Evolutionary conservation across 257 asterid genomes (phyloP).

Genomic region (Phtheirospermum japonicum): DNA sequence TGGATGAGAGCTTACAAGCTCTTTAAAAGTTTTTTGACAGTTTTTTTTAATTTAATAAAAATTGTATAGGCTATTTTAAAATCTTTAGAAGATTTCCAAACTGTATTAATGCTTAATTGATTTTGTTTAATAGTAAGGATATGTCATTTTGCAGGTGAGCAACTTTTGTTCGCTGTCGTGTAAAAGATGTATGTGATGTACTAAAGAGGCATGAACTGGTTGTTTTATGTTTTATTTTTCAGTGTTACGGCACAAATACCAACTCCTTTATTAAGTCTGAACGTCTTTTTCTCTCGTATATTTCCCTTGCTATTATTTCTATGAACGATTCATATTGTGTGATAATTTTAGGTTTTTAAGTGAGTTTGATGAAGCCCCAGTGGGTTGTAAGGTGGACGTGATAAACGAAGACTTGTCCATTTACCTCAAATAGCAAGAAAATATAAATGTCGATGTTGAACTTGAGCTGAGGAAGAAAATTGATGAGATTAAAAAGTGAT

Average conservation of each 20-base stretch:
- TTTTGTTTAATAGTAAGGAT: neutral
- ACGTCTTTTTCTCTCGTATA: neutral
- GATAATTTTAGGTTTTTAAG: conserved; percentile 48
- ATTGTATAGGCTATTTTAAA: neutral
- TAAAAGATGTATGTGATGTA: conserved; percentile 39
- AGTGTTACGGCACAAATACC: no score
- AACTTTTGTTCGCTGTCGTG: conserved; percentile 73
- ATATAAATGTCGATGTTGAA: conserved; percentile 60
- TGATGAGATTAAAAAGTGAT: conserved; percentile 77
- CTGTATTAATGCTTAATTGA: neutral
- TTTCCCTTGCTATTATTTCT: neutral
- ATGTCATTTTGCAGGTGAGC: conserved; percentile 47
- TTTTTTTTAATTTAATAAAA: no score
- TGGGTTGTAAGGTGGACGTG: conserved; percentile 62
- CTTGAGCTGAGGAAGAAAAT: conserved; percentile 70
- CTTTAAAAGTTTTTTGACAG: neutral
- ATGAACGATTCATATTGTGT: neutral
- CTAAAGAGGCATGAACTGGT: conserved; percentile 54
- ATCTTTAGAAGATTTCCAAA: neutral
- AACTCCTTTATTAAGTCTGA: neutral
- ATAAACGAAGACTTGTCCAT: conserved; percentile 67
- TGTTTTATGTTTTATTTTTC: neutral
- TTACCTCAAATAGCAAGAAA: conserved; percentile 52
- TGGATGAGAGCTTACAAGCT: neutral
- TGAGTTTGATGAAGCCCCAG: conserved; percentile 64